Conservation (phyloP, 768 basidiomycete genomes). For the Suillus weaverae region DNA sequence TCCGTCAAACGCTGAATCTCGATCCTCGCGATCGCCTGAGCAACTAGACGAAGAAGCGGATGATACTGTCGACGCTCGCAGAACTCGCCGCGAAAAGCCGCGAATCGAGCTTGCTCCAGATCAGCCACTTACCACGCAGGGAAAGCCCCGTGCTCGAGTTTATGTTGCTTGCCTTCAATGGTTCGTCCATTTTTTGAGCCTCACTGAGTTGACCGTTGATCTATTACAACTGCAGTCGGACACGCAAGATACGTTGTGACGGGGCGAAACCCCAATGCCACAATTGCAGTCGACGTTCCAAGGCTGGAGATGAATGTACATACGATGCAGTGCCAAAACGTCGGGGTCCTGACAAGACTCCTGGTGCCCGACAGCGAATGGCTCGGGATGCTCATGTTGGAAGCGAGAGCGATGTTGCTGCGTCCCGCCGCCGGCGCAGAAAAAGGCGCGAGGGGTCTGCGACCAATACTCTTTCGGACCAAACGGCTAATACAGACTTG, state of each 20-base stretch:
- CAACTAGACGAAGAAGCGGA: constrained; percentile 4
- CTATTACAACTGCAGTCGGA: constrained; percentile 48
- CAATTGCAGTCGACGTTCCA: constrained; percentile 62
- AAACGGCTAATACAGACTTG: constrained; percentile 4
- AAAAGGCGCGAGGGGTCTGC: constrained; percentile 12
- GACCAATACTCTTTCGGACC: constrained; percentile 9
- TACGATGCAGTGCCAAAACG: constrained; percentile 77
- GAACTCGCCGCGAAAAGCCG: constrained; percentile 53
- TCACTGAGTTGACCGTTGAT: constrained; percentile 11
- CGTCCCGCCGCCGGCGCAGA: constrained; percentile 26
- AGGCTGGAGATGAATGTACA: constrained; percentile 48
- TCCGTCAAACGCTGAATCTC: constrained; percentile 9
- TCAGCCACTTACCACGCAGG: constrained; percentile 80
- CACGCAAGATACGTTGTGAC: constrained; percentile 80
- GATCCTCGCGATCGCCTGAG: constrained; percentile 7
- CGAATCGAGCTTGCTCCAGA: constrained; percentile 69
- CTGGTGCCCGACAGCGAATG: constrained; percentile 74
- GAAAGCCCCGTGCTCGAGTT: constrained; percentile 72
- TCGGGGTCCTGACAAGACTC: constrained; percentile 75
- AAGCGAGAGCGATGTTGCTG: constrained; percentile 25
- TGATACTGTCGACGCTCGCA: constrained; percentile 24
- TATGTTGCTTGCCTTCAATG: constrained; percentile 81
- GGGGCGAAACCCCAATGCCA: constrained; percentile 76
- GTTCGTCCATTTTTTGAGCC: constrained; percentile 36
- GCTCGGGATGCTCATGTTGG: constrained; percentile 42